Conservation (phyloP, 2,329 filamentous ascomycete genomes). For the Penicillium sp. region DNA sequence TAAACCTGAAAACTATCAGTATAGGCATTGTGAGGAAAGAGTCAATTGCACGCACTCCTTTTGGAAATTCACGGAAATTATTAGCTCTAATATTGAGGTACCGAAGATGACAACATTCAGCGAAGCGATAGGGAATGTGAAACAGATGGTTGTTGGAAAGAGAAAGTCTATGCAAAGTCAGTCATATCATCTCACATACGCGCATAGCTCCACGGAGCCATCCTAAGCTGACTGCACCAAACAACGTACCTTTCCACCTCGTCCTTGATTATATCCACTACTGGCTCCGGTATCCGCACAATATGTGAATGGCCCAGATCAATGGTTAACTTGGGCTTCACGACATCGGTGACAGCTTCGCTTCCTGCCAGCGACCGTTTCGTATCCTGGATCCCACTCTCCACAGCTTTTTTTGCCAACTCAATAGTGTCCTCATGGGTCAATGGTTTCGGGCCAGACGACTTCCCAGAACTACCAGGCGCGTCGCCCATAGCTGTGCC, state of each 20-base stretch:
- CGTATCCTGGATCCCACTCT: constrained; percentile 48
- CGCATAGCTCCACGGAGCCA: neutral
- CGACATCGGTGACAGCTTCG: constrained; percentile 47
- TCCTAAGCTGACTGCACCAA: neutral
- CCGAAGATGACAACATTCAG: constrained; percentile 49
- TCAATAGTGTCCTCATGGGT: constrained; percentile 48
- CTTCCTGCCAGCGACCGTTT: constrained; percentile 49
- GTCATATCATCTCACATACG: neutral
- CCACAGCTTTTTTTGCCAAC: constrained; percentile 46
- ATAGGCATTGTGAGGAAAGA: neutral
- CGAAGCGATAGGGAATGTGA: constrained; percentile 49
- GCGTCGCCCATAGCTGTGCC: constrained; percentile 27
- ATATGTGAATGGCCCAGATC: constrained; percentile 53
- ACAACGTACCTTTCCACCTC: constrained; percentile 51
- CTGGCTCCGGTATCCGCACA: constrained; percentile 49
- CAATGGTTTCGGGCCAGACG: constrained; percentile 31
- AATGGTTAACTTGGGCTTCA: constrained; percentile 52
- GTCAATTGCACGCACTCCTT: constrained; percentile 52
- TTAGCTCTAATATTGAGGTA: constrained; percentile 54
- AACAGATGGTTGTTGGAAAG: constrained; percentile 54
- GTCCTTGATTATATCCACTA: constrained; percentile 54
- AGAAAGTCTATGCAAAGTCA: constrained; percentile 41
- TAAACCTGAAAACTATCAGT: constrained; percentile 64
- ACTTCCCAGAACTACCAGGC: constrained; percentile 20
- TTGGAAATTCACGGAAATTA: constrained; percentile 61